Evolutionary conservation across 2,329 filamentous ascomycete species (phyloP).

Genomic region (Acarospora socialis): DNA sequence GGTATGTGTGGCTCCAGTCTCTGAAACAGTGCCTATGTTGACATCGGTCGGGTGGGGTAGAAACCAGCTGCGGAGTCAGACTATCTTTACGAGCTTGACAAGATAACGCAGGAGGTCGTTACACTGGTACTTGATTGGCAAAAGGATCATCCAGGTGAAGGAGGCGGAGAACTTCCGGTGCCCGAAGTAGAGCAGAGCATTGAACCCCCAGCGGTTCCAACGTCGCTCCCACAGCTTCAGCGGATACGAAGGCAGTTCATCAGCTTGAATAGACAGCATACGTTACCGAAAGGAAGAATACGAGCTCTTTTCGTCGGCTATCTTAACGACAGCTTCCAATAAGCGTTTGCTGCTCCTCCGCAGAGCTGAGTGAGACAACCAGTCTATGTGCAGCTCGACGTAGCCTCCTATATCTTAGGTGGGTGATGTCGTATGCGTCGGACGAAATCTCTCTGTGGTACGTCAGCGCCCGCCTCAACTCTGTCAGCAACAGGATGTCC

Average conservation of each 20-base stretch:
- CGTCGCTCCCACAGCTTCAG: constrained; percentile 63
- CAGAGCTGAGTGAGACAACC: too few species aligned
- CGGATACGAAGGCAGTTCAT: constrained; percentile 65
- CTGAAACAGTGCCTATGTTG: constrained; percentile 3
- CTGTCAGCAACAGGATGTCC: too few species aligned
- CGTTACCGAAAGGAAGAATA: constrained; percentile 19
- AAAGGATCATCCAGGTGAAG: constrained; percentile 47
- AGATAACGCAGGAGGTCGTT: constrained; percentile 63
- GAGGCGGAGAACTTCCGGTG: constrained; percentile 28
- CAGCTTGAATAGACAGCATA: constrained; percentile 54
- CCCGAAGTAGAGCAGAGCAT: constrained; percentile 44
- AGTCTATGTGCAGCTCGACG: too few species aligned
- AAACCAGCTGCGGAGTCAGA: constrained; percentile 50
- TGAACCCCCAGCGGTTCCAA: constrained; percentile 49
- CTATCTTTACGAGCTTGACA: constrained; percentile 68
- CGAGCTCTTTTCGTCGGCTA: constrained; percentile 28
- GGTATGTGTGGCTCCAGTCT: constrained; percentile 20
- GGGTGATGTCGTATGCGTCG: too few species aligned
- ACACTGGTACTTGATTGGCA: constrained; percentile 55
- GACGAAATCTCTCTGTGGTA: too few species aligned
- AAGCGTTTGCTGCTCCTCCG: too few species aligned
- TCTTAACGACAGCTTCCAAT: too few species aligned
- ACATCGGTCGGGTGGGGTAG: constrained; percentile 14
- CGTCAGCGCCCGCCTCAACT: too few species aligned
- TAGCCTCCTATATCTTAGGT: too few species aligned